phyloP scores from a whole-genome alignment of 208 protist genomes.

The Trypanosoma avium region DNA sequence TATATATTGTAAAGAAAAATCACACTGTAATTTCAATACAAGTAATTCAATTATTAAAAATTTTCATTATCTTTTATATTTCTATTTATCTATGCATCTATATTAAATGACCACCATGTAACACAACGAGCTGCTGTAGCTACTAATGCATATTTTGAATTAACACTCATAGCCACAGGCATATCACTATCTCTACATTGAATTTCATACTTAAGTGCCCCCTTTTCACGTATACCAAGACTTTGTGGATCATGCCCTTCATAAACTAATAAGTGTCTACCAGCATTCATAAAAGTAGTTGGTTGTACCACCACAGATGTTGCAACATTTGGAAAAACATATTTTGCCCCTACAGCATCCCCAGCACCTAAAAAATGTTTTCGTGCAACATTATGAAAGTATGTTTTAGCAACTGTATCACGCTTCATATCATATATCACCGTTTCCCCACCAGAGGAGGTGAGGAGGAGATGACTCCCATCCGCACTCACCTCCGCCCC shows the following conservation, averaged over 20 bases:
- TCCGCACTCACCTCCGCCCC: slow-evolving; percentile 47
- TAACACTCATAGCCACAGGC: slow-evolving; percentile 63
- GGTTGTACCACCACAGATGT: slow-evolving; percentile 55
- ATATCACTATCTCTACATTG: slow-evolving; percentile 81
- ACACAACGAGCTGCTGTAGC: slow-evolving; percentile 67
- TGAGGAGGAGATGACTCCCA: slow-evolving; percentile 45
- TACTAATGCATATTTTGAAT: slow-evolving; percentile 58
- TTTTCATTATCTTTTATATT: too few species aligned
- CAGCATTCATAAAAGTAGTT: slow-evolving; percentile 55
- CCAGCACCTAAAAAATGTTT: slow-evolving; percentile 59
- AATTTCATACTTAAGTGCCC: slow-evolving; percentile 56
- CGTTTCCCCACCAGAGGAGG: slow-evolving; percentile 65
- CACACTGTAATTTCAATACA: neutral
- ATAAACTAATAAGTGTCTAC: slow-evolving; percentile 80
- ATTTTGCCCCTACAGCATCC: slow-evolving; percentile 66
- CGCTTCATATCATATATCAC: slow-evolving; percentile 46
- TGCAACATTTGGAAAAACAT: slow-evolving; percentile 40
- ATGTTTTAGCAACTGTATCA: slow-evolving; percentile 30
- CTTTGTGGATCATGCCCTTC: slow-evolving; percentile 6
- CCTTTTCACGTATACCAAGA: slow-evolving; percentile 13
- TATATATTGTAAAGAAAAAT: neutral
- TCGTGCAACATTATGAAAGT: slow-evolving; percentile 60
- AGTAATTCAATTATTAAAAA: too few species aligned
- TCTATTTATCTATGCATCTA: slow-evolving; percentile 4
- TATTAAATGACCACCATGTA: slow-evolving; percentile 83